These are phyloP conservation scores for Globisporangium lucens DNA, from an alignment of 352 stramenopile genomes.

Conservation along the genomic window DNA sequence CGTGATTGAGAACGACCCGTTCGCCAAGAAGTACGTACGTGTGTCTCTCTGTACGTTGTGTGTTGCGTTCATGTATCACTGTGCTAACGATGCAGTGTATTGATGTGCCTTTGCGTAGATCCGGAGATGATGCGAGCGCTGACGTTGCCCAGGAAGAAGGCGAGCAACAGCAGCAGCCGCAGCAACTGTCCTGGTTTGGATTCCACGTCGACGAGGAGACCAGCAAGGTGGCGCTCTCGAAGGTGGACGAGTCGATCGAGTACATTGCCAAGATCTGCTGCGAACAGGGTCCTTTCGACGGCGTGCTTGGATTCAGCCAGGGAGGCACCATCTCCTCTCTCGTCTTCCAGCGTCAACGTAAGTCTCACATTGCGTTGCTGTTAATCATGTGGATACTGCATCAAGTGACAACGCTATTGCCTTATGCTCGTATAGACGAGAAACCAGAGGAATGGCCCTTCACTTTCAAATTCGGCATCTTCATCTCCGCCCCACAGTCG, in stretches of 20 bases:
- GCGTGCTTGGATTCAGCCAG: slow-evolving; percentile 85
- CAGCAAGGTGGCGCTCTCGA: slow-evolving; percentile 37
- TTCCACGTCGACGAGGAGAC: slow-evolving; percentile 48
- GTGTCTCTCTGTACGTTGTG: slow-evolving; percentile 6
- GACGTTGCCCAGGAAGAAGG: slow-evolving; percentile 33
- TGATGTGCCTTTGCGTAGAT: neutral
- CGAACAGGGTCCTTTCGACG: slow-evolving; percentile 80
- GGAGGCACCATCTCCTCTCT: slow-evolving; percentile 67
- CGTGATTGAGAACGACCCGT: slow-evolving; percentile 62
- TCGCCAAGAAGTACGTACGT: slow-evolving; percentile 39
- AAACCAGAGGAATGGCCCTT: slow-evolving; percentile 49
- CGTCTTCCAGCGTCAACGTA: slow-evolving; percentile 71
- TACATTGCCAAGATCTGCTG: slow-evolving; percentile 61
- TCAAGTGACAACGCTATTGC: neutral
- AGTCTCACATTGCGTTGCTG: slow-evolving; percentile 9
- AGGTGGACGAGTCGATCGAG: slow-evolving; percentile 61
- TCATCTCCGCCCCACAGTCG: slow-evolving; percentile 53
- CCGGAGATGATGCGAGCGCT: neutral
- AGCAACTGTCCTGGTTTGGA: slow-evolving; percentile 75
- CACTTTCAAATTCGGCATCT: slow-evolving; percentile 70
- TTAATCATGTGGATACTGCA: neutral
- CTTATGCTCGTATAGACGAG: slow-evolving; percentile 19
- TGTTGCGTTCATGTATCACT: neutral
- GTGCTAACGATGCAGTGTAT: neutral
- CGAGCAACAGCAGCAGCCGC: slow-evolving; percentile 11